Base-by-base conservation (phyloP, 345 rosid genomes). In the Bruguiera gymnorhiza region DNA sequence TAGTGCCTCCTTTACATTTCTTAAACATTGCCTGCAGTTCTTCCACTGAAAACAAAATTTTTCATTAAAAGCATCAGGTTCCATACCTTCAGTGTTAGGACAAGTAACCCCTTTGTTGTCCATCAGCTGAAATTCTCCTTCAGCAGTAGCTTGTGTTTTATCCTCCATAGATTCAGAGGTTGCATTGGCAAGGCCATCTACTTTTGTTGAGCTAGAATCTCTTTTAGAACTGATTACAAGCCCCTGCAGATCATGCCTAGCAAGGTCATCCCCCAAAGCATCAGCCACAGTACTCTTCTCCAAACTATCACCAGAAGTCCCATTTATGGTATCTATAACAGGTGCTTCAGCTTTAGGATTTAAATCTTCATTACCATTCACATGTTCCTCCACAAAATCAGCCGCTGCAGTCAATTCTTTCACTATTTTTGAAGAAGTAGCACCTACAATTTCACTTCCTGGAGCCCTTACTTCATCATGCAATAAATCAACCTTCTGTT, bases 21-120 rank as follows among this genome's bases (percentile, higher is more conserved):
- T 77, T 79, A 62, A 69, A 65, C 27, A 78, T 68, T 57, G 55
- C 80, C 75, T 73, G 76, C 66, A 60, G 70, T 72, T 84, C 85
- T 76, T 82, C 87, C 67, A 71, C 68, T 70, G 78, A 69, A 82
- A 64, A 73, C 73, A 75, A 72, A 79, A 82, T 76, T 69, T 76
- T 60, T 75, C 79, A 85, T 77, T 68, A 74, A 72, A 79, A 76
- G 72, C 72, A 75, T 83, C 86, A 73, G 82, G 73, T 67, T 84
- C 85, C 90, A 82, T 87, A 77, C 85, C 88, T 77, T 84, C 84
- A 56, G 67, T 46, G 36, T 74, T 69, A 54, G 81, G 75, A 74
- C 68, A 63, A 6, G 73, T 43, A 64, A 72, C 61, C n/a, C 75
- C 81, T 58, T 73, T 76, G 8, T 50, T 66, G 34, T 55, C 76